Evolutionary conservation across 164 flowering plant species (phyloP).

Genomic region (Stephania cephalantha): DNA sequence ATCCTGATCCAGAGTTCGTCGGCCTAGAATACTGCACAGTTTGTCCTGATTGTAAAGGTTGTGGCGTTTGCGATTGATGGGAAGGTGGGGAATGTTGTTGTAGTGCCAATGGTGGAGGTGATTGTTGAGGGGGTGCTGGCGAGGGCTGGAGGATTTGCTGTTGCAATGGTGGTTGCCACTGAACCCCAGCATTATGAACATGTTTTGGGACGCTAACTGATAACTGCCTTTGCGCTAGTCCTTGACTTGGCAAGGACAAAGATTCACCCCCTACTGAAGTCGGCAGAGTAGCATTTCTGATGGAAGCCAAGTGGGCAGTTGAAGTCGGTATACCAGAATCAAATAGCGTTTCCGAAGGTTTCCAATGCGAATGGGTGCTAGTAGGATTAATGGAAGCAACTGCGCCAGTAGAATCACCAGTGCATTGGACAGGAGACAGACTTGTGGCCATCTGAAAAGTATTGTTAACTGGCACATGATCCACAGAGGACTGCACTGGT

Average conservation of each 20-base stretch:
- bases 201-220: conserved; percentile 34
- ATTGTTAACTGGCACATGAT: conserved; percentile 30
- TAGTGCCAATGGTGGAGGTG: not conserved
- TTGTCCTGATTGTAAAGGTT: conserved; percentile 35
- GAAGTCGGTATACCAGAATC: conserved; percentile 31
- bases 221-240: conserved; percentile 42
- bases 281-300: conserved; percentile 26
- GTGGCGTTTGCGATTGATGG: conserved; percentile 13
- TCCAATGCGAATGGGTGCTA: conserved; percentile 34
- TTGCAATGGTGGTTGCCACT: conserved; percentile 34
- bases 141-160: conserved; percentile 24
- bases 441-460: conserved; percentile 24
- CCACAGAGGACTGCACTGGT: conserved; percentile 29
- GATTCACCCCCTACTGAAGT: conserved; percentile 30
- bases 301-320: conserved; percentile 27
- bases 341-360: conserved; percentile 37
- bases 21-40: conserved; percentile 36
- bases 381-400: conserved; percentile 32
- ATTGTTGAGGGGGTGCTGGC: conserved; percentile 8
- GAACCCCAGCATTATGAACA: conserved; percentile 33
- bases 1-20: conserved; percentile 42
- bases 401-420: conserved; percentile 29
- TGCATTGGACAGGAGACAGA: conserved; percentile 24
- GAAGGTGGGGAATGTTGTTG: conserved; percentile 11
- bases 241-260: conserved; percentile 24